Percentiles rank a stretch among this genome's conserved stretches.
phyloP scores from a whole-genome alignment of 2,329 filamentous ascomycete species.

The Thielaviopsis populi region DNA sequence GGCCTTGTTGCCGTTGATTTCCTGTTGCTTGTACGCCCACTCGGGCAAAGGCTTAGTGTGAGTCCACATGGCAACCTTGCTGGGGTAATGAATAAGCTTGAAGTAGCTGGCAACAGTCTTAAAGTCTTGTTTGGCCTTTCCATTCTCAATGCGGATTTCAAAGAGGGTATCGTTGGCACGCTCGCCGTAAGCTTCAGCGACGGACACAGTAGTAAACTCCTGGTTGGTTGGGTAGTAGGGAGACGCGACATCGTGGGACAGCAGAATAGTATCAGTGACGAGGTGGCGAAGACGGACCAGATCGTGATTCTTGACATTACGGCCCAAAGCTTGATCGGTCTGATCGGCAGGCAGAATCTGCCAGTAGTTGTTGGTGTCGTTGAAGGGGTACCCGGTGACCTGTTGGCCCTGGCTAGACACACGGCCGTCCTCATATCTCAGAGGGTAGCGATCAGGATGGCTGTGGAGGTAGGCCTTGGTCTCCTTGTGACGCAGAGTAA shows the following conservation, averaged over 20 bases:
- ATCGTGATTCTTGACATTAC: slow-evolving; percentile 66
- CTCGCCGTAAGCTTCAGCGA: slow-evolving; percentile 55
- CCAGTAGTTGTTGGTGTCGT: slow-evolving; percentile 99
- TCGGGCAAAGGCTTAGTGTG: slow-evolving; percentile 90
- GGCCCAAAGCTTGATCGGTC: slow-evolving; percentile 32
- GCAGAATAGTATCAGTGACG: slow-evolving; percentile 67
- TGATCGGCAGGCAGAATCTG: slow-evolving; percentile 62
- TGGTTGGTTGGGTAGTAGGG: slow-evolving; percentile 96
- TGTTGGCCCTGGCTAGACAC: slow-evolving; percentile 97
- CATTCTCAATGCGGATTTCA: slow-evolving; percentile 77
- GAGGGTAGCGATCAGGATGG: slow-evolving; percentile 73
- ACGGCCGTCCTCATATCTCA: slow-evolving; percentile 92
- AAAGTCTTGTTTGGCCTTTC: slow-evolving; percentile 68
- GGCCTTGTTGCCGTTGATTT: slow-evolving; percentile 99
- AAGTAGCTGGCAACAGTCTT: slow-evolving; percentile 85
- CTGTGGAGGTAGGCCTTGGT: slow-evolving; percentile 94
- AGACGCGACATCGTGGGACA: slow-evolving; percentile 94
- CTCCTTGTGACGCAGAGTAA: slow-evolving; percentile 88
- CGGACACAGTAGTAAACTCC: slow-evolving; percentile 75
- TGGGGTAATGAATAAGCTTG: slow-evolving; percentile 87
- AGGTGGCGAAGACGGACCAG: slow-evolving; percentile 74
- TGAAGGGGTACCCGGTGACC: slow-evolving; percentile 93
- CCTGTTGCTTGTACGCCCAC: slow-evolving; percentile 92
- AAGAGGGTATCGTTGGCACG: slow-evolving; percentile 85
- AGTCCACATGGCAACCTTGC: slow-evolving; percentile 98